A percentile compares a stretch with the other conserved stretches of the same genome.
Evolutionary conservation across 495 filamentous ascomycete species (phyloP).

Genomic region (Hypoxylon perforatum): DNA sequence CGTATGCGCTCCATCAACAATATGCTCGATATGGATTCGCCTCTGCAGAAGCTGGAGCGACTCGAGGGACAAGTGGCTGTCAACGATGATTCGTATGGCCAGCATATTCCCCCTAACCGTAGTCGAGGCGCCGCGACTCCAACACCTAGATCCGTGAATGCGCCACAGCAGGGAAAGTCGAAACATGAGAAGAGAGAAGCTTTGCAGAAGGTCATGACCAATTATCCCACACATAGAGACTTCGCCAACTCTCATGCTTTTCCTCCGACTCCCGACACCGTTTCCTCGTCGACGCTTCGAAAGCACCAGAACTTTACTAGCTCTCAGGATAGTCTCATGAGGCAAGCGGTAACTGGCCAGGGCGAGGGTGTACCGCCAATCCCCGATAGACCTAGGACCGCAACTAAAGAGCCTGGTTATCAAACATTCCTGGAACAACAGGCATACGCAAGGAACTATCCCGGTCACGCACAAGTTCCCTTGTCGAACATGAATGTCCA

Average conservation of each 20-base stretch:
- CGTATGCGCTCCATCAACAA: slow-evolving; percentile 56
- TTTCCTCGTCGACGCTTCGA: slow-evolving; percentile 62
- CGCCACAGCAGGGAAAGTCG: slow-evolving; percentile 39
- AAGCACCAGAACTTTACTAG: slow-evolving; percentile 38
- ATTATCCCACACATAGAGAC: slow-evolving; percentile 44
- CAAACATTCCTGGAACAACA: slow-evolving; percentile 30
- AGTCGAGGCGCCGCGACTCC: slow-evolving; percentile 39
- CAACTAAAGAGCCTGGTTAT: slow-evolving; percentile 18
- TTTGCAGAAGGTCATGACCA: slow-evolving; percentile 52
- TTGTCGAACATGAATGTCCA: slow-evolving; percentile 15
- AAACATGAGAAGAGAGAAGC: slow-evolving; percentile 57
- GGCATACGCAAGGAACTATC: slow-evolving; percentile 40
- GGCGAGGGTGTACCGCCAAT: slow-evolving; percentile 3
- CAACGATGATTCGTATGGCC: slow-evolving; percentile 36
- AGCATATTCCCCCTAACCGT: slow-evolving; percentile 30
- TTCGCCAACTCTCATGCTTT: slow-evolving; percentile 48
- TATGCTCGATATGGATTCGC: slow-evolving; percentile 52
- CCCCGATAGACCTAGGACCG: slow-evolving; percentile 13
- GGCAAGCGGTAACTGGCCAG: slow-evolving; percentile 14
- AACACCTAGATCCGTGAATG: slow-evolving; percentile 22
- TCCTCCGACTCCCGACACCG: slow-evolving; percentile 66
- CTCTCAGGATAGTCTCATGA: slow-evolving; percentile 44
- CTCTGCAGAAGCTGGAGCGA: slow-evolving; percentile 55
- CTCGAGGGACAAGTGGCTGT: slow-evolving; percentile 38
- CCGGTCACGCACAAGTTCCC: slow-evolving; percentile 35